Conservation (phyloP, 345 rosid species). For the Euphorbia peplus region DNA sequence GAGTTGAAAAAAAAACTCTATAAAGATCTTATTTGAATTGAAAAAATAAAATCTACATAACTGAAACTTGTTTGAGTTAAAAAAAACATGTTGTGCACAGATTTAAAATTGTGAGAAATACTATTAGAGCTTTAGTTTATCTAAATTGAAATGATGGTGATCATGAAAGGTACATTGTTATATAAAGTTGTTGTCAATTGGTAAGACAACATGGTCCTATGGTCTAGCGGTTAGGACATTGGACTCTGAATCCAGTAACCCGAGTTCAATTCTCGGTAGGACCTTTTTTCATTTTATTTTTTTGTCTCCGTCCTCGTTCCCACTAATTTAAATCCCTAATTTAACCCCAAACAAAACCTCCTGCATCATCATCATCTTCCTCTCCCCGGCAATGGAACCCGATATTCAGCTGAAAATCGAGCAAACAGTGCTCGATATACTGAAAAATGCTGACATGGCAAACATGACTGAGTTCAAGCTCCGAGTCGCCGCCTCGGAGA, state of each 20-base stretch:
- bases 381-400: conserved; percentile 40
- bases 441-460: conserved; percentile 52
- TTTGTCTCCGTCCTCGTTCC: no score
- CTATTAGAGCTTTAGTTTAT: no score
- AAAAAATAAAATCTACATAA: no score
- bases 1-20: no score
- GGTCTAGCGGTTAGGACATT: conserved; percentile 37
- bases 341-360: not conserved
- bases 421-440: conserved; percentile 52
- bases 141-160: no score
- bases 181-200: no score
- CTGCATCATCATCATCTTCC: not conserved
- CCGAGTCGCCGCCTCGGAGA: conserved; percentile 50
- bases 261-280: conserved; percentile 35
- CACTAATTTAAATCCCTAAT: not conserved
- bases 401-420: conserved; percentile 39
- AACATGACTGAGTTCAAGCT: conserved; percentile 73
- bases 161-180: no score
- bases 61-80: no score
- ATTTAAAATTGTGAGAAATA: no score
- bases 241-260: conserved; percentile 34
- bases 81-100: no score
- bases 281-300: not conserved
- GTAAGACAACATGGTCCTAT: no score
- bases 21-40: no score